Evolutionary conservation across 768 basidiomycete genomes (phyloP), one percentile per base, ranked within the genome.

Genomic region (Kwoniella sp.): DNA sequence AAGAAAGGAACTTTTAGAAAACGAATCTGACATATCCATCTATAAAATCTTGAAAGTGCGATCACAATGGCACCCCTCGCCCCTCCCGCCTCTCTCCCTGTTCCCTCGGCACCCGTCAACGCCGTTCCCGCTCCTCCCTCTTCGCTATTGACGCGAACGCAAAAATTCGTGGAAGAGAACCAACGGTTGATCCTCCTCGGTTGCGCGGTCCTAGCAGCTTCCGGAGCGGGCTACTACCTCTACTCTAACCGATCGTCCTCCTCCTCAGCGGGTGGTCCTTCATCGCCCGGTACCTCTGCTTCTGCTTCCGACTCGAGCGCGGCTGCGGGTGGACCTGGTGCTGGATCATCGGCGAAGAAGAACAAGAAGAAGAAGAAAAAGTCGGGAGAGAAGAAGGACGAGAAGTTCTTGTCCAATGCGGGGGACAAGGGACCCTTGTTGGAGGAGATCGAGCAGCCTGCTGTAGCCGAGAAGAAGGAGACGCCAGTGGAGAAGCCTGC

Each of bases 171-270:
- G 48, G 79, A 81, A 0, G 90, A 93, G 72, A 87, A 95, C 83
- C 91, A 87, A 83, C 87, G 87, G 64, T 77, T 90, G 47, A 82
- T 93, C 69, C 87, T 90, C 2, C 84, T 90, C 1, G 89, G 88
- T 0, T 89, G 88, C 0, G 89, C 88, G 20, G 75, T 79, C 41
- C 81, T 88, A 69, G 90, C 88, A 47, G 87, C 86, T 29, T 88
- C 89, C 52, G 89, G 89, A 29, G 87, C 86, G 38, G 90, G 88
- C 30, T 93, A 91, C 80, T 89, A 89, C 82, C 66, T 82, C 58
- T 82, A 83, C 75, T 61, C 75, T 28, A 63, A 34, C 45, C 58
- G 57, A 28, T 50, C 37, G 11, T 68, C 76, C 17, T 74, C 73
- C 69, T 76, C 74, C n/a, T 34, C 54, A 61, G 59, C 12, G 84